A percentile compares a stretch with the other conserved stretches of the same genome.
Evolutionary conservation across 2,329 filamentous ascomycete genomes (phyloP).

Genomic region (Fusarium heterosporum): DNA sequence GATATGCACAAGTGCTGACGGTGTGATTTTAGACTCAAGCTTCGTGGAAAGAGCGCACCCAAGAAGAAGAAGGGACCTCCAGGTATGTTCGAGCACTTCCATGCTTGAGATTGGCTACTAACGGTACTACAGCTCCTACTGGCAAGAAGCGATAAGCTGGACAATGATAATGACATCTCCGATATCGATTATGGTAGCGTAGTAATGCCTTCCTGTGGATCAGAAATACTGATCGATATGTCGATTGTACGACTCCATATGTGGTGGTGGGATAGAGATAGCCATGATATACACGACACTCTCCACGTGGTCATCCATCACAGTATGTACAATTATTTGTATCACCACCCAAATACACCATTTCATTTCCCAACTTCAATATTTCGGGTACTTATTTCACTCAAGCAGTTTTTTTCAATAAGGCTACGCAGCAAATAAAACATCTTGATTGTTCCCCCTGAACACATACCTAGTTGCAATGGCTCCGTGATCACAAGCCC

Average conservation of each 20-base stretch:
- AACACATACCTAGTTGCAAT: not conserved
- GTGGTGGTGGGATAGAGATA: slow-evolving; percentile 5
- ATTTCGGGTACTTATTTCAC: not conserved
- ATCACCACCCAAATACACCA: slow-evolving; percentile 34
- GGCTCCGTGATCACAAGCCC: not conserved
- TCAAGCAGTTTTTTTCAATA: not conserved
- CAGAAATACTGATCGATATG: not conserved
- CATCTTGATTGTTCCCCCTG: not conserved
- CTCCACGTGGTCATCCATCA: slow-evolving; percentile 9
- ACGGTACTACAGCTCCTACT: slow-evolving; percentile 43
- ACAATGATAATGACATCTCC: slow-evolving; percentile 26
- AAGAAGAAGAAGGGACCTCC: slow-evolving; percentile 81
- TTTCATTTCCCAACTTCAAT: slow-evolving; percentile 5
- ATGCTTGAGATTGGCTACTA: slow-evolving; percentile 9
- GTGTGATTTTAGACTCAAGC: slow-evolving; percentile 68
- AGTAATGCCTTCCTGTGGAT: not conserved
- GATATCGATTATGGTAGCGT: slow-evolving; percentile 7
- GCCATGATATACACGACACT: slow-evolving; percentile 7
- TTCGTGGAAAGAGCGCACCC: slow-evolving; percentile 86
- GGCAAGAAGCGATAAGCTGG: slow-evolving; percentile 49
- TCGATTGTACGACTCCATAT: slow-evolving; percentile 1
- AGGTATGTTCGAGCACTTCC: slow-evolving; percentile 45
- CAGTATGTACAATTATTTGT: slow-evolving; percentile 46
- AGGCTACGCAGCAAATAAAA: not conserved
- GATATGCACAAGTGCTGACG: slow-evolving; percentile 46